Conservation (phyloP, 2,329 filamentous ascomycete species). For the Apiospora rasikravindrae region DNA sequence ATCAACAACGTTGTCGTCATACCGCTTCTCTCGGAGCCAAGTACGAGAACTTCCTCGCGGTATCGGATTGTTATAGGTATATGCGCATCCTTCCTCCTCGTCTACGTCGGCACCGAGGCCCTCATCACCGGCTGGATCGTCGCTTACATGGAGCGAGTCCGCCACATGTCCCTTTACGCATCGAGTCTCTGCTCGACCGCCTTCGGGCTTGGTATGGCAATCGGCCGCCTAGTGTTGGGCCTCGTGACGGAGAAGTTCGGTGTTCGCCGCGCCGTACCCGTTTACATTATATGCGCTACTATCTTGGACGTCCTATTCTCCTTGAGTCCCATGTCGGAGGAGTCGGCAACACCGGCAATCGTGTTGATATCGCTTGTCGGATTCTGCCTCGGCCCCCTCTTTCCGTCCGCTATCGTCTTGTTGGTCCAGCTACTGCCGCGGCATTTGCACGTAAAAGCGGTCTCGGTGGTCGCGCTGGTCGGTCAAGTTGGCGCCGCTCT, state of each 20-base stretch:
- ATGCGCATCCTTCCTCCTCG: slow-evolving; percentile 48
- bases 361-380: slow-evolving; percentile 41
- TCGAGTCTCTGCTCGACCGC: slow-evolving; percentile 48
- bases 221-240: slow-evolving; percentile 43
- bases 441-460: slow-evolving; percentile 47
- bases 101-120: slow-evolving; percentile 50
- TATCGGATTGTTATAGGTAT: slow-evolving; percentile 36
- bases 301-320: slow-evolving; percentile 29
- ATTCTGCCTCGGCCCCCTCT: slow-evolving; percentile 47
- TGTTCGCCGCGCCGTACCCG: slow-evolving; percentile 32
- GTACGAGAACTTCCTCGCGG: slow-evolving; percentile 27
- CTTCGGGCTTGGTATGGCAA: slow-evolving; percentile 51
- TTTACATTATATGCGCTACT: slow-evolving; percentile 33
- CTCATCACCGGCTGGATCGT: slow-evolving; percentile 53
- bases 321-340: neutral
- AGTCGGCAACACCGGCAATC: slow-evolving; percentile 26
- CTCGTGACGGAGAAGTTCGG: slow-evolving; percentile 39
- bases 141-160: slow-evolving; percentile 49
- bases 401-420: slow-evolving; percentile 47
- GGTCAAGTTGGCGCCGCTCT: slow-evolving; percentile 50
- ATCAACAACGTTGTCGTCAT: neutral
- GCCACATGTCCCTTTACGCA: slow-evolving; percentile 41
- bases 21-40: slow-evolving; percentile 37
- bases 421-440: slow-evolving; percentile 43
- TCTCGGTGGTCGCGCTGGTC: slow-evolving; percentile 49